Base-by-base conservation (phyloP, 2,329 filamentous ascomycete genomes). In the Trichophyton equinum region DNA sequence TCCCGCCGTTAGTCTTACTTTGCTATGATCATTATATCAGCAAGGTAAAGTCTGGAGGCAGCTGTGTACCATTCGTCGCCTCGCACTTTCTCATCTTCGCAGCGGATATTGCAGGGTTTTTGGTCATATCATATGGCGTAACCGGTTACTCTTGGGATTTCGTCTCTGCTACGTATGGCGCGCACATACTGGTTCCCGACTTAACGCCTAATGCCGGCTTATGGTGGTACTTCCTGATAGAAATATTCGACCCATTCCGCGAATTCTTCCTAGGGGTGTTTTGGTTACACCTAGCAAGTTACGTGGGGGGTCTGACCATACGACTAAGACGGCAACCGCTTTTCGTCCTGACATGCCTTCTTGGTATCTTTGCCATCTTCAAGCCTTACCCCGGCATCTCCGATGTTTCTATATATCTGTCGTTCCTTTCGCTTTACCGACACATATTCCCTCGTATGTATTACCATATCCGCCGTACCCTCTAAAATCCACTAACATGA, bases 191-290 rank as follows among this genome's bases (percentile, higher is more conserved):
- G 0, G 82, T 99, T 2, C 89, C 91, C 7, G 94, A 99, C 71
- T 80, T 99, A 46, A 95, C 92, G 0, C 94, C 94, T 11, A 99
- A 97, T 66, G 88, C 95, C 33, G 94, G 94, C 1, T 80, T 99
- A 1, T 99, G 94, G 94, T 99, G 94, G 94, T 99, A 99, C 75
- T 99, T 99, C 76, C 97, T 99, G 72, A 95, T 95, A 67, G 92
- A 99, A 72, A 99, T 99, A 85, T 99, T 99, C 72, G 94, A 99
- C 75, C 92, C 91, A 0, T 99, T 99, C 81, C 84, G 94, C 44
- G 86, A 88, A 67, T 99, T 99, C 79, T 99, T 97, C 80, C 82
- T 99, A 2, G 94, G 89, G 60, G 91, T 99, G 57, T 99, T 99
- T 77, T 97, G 95, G 91, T 82, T 99, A 63, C 94, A 99, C 71